These are phyloP conservation scores for Xylariaceae sp. DNA, from an alignment of 2,329 filamentous ascomycete species.

Conservation along the genomic window DNA sequence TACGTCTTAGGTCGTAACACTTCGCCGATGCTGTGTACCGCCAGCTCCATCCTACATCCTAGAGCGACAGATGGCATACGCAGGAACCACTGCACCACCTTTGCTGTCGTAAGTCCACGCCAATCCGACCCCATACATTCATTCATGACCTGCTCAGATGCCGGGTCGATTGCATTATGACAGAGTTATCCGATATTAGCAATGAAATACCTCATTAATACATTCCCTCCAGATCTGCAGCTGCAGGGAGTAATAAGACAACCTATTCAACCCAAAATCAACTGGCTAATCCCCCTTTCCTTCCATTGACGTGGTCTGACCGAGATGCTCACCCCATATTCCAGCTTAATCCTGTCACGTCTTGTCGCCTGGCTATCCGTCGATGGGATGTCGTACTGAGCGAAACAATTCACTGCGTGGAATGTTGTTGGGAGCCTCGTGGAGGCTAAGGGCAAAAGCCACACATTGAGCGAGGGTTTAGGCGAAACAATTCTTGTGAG, in stretches of 20 bases:
- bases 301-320: constrained; percentile 24
- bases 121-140: neutral
- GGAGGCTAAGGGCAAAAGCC: constrained; percentile 50
- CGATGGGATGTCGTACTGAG: constrained; percentile 19
- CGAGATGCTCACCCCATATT: constrained; percentile 20
- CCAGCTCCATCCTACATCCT: neutral
- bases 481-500: constrained; percentile 72
- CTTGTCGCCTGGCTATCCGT: constrained; percentile 1
- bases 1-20: neutral
- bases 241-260: neutral
- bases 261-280: neutral
- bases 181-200: constrained; percentile 1
- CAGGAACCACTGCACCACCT: neutral
- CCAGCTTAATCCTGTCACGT: neutral
- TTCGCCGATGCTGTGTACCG: neutral
- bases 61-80: constrained; percentile 3
- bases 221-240: neutral
- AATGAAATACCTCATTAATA: neutral
- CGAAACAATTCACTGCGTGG: neutral
- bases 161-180: constrained; percentile 1
- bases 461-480: constrained; percentile 66
- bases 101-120: constrained; percentile 9
- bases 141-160: neutral
- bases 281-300: constrained; percentile 13
- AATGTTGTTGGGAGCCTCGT: neutral